Evolutionary conservation across 805 yeast species (phyloP).

Genomic region (Zygotorulaspora chibaensis): DNA sequence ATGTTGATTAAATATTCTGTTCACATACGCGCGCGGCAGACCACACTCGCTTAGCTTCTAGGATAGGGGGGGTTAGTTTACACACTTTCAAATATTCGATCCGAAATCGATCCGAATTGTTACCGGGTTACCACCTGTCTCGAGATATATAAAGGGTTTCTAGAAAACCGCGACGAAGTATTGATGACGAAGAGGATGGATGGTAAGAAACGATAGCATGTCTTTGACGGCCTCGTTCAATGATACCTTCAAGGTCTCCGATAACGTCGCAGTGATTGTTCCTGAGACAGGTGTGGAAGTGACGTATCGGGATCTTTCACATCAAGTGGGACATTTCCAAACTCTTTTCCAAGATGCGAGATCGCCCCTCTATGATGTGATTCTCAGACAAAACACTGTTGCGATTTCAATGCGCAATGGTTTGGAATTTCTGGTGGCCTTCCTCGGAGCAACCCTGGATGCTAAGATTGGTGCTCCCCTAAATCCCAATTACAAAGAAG

Average conservation of each 20-base stretch:
- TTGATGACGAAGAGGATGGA: too few relatives aligned
- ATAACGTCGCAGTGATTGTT: conserved; percentile 41
- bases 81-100: too few relatives aligned
- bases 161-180: not conserved
- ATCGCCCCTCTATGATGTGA: conserved; percentile 40
- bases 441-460: conserved; percentile 53
- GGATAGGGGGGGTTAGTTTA: too few relatives aligned
- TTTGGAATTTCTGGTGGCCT: conserved; percentile 53
- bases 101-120: not conserved
- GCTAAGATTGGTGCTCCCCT: conserved; percentile 64
- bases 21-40: too few relatives aligned
- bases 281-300: conserved; percentile 46
- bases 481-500: conserved; percentile 56
- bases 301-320: conserved; percentile 42
- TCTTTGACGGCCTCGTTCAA: conserved; percentile 38
- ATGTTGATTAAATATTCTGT: too few relatives aligned
- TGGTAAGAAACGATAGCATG: too few relatives aligned
- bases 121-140: not conserved
- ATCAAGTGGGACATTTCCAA: conserved; percentile 46
- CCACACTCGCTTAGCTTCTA: too few relatives aligned
- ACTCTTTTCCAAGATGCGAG: conserved; percentile 40
- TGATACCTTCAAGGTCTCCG: conserved; percentile 36
- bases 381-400: conserved; percentile 42
- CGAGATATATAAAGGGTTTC: not conserved
- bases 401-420: conserved; percentile 61